A percentile compares a stretch with the other conserved stretches of the same genome.
Evolutionary conservation across 805 yeast species (phyloP).

Genomic region (Candida tammaniensis): DNA sequence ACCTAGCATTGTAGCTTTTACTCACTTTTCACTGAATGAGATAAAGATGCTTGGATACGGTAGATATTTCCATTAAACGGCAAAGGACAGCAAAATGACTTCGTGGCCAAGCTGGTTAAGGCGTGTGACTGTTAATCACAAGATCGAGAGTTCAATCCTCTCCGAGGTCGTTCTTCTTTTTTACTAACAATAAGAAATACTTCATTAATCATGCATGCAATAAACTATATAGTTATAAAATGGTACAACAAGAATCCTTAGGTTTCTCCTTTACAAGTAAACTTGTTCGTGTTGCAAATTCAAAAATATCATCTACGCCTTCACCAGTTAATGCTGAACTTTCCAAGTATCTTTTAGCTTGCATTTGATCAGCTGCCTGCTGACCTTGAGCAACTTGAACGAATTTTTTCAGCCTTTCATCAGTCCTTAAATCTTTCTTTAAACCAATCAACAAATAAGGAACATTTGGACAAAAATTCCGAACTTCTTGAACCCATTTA

Average conservation of each 20-base stretch:
- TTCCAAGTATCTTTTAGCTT: conserved; percentile 81
- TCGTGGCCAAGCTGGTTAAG: conserved; percentile 13
- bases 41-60: background rate
- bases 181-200: background rate
- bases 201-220: background rate
- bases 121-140: conserved; percentile 12
- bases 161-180: conserved; percentile 9
- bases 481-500: conserved; percentile 87
- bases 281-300: conserved; percentile 84
- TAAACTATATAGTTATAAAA: conserved; percentile 22
- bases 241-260: conserved; percentile 31
- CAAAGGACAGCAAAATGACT: conserved; percentile 1
- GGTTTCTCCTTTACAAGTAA: conserved; percentile 42
- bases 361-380: conserved; percentile 69
- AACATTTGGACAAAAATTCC: conserved; percentile 73
- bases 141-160: conserved; percentile 12
- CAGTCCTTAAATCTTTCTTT: conserved; percentile 72
- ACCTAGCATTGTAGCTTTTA: too few species aligned
- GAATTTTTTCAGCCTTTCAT: conserved; percentile 36
- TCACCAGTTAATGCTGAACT: conserved; percentile 92
- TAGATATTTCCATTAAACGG: background rate
- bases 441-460: conserved; percentile 81
- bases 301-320: conserved; percentile 92
- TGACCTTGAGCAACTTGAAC: conserved; percentile 63
- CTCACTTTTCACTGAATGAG: background rate